Base-by-base conservation (phyloP, 129 eudicot species). In the Smallanthus sonchifolius region DNA sequence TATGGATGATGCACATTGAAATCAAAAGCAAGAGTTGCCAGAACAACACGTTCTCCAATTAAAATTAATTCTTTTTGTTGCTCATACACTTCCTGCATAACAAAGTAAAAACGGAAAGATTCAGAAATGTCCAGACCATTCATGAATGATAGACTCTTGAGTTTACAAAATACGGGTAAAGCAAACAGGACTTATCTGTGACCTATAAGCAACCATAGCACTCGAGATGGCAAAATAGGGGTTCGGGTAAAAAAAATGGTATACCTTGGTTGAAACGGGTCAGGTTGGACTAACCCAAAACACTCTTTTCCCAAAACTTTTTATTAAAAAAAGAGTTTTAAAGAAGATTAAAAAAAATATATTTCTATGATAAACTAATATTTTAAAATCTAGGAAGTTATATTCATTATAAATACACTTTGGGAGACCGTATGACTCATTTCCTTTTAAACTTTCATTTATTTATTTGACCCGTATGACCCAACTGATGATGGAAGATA, bases 21-120 rank as follows among this genome's bases (percentile, higher is more conserved):
- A 78, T 92, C 98, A 44, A 87, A 92, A 69, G 86, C 98, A 55
- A 92, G 96, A 16, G 96, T 92, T 69, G 87, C 87, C 59, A 92
- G 89, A 36, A 92, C 95, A 65, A 89, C 89, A 76, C 96, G 88
- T 75, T 92, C 98, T 72, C 90, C 96, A 15, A 84, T 36, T 72
- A 92, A 78, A 65, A 90, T 86, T 77, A 89, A 76, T 83, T 89
- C 98, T 70, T 92, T 92, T 75, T 92, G 96, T 79, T 92, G 98
- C 76, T 92, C 98, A 36, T 92, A 92, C 11, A 92, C 95, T 65
- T 92, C 98, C 98, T 92, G 90, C 83, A 87, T 19, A 37, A 73
- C 34, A 30, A n/a, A 15, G 14, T 38, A 64, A 70, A 65, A 57
- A 51, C 32, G 34, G 24, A 52, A 52, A 55, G 15, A 16, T 36